These are phyloP conservation scores for Coccomyxa subellipsoidea DNA, from an alignment of 163 green algal species.

Conservation along the genomic window DNA sequence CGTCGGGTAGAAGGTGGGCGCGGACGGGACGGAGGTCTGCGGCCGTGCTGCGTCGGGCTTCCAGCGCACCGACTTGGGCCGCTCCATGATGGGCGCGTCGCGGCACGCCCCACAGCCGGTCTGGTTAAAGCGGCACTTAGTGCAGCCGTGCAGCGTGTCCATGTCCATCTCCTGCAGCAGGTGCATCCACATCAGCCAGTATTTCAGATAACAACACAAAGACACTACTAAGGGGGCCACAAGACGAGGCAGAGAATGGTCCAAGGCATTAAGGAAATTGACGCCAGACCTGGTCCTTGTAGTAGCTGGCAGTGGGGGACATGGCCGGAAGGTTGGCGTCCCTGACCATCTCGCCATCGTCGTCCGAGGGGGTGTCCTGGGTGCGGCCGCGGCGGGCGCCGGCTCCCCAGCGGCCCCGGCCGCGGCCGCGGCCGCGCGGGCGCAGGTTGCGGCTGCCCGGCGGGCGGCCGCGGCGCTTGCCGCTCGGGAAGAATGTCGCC, in stretches of 20 bases:
- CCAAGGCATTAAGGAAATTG: background rate
- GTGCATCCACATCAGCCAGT: background rate
- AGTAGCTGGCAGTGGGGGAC: background rate
- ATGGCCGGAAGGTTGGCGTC: background rate
- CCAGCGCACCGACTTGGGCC: slow-evolving; percentile 37
- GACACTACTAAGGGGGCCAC: background rate
- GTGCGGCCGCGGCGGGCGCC: background rate
- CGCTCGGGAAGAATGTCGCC: slow-evolving; percentile 2
- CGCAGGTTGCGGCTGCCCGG: background rate
- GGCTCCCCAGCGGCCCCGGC: background rate
- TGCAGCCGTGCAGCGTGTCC: slow-evolving; percentile 30
- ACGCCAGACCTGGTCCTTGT: background rate
- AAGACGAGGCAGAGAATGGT: background rate
- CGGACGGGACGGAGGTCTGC: slow-evolving; percentile 29
- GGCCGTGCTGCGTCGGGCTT: slow-evolving; percentile 27
- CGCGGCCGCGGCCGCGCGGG: background rate
- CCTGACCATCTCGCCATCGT: background rate
- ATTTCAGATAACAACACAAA: too few species aligned
- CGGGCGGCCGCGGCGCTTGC: background rate
- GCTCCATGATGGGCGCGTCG: slow-evolving; percentile 34
- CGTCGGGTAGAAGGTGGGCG: slow-evolving; percentile 73
- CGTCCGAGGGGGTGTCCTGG: background rate
- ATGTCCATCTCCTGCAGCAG: slow-evolving; percentile 7
- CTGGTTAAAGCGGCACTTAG: slow-evolving; percentile 51
- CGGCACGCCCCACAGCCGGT: slow-evolving; percentile 46